These are phyloP conservation scores for Trichosporon asahii DNA, from an alignment of 1,284 basidiomycete species.

Conservation along the genomic window DNA sequence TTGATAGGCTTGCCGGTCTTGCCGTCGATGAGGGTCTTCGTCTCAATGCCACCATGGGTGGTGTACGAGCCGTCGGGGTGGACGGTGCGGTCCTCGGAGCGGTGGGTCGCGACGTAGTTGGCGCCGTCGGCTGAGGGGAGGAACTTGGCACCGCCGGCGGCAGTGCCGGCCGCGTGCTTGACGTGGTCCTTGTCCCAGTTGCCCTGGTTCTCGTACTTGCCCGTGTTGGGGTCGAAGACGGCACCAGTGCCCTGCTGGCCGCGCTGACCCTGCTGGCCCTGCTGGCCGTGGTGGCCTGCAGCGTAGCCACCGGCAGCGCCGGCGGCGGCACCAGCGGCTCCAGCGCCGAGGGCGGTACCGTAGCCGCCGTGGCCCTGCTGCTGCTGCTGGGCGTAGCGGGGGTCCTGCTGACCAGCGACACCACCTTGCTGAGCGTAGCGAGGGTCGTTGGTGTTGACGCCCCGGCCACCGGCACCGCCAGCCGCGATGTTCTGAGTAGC, in stretches of 20 bases:
- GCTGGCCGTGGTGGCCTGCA: neutral
- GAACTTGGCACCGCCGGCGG: conserved; percentile 2
- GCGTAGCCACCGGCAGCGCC: neutral
- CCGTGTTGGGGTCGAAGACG: conserved; percentile 5
- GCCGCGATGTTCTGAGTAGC: neutral
- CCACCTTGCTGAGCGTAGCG: neutral
- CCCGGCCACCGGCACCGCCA: neutral
- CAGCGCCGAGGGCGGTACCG: neutral
- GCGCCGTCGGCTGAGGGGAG: conserved; percentile 6
- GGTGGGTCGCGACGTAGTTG: conserved; percentile 10
- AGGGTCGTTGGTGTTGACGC: neutral
- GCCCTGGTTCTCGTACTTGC: conserved; percentile 11
- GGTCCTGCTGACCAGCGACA: neutral
- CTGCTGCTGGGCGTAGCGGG: conserved; percentile 2
- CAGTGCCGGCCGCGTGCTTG: conserved; percentile 7
- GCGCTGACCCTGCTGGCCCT: neutral
- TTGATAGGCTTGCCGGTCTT: conserved; percentile 6
- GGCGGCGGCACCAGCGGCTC: neutral
- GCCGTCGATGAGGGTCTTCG: conserved; percentile 6
- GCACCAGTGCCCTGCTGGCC: conserved; percentile 6
- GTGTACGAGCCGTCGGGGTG: conserved; percentile 9
- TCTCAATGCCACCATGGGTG: conserved; percentile 3
- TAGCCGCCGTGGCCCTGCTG: neutral
- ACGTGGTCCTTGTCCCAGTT: conserved; percentile 7
- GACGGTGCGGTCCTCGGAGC: conserved; percentile 8